phyloP scores from a whole-genome alignment of 805 yeast genomes.

The Ogataea nonfermentans region DNA sequence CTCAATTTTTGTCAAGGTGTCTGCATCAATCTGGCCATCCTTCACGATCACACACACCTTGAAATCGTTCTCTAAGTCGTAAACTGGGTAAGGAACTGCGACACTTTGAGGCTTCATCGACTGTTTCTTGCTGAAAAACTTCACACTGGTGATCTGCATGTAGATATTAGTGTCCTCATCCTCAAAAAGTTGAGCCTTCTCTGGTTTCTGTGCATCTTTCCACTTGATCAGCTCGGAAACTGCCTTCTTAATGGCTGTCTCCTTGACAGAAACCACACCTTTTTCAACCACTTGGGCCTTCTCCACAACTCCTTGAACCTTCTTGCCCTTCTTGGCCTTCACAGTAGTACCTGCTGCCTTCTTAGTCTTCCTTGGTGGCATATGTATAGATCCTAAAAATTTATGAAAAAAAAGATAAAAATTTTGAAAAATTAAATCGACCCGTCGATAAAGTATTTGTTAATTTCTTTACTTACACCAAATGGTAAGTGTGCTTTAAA shows the following conservation, averaged over 20 bases:
- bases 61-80: slow-evolving; percentile 42
- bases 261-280: slow-evolving; percentile 23
- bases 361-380: slow-evolving; percentile 25
- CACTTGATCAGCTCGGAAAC: slow-evolving; percentile 65
- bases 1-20: slow-evolving; percentile 46
- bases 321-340: slow-evolving; percentile 21
- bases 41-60: slow-evolving; percentile 67
- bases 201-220: slow-evolving; percentile 35
- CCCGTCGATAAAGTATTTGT: slow-evolving; percentile 7
- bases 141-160: slow-evolving; percentile 63
- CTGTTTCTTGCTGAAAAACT: slow-evolving; percentile 58
- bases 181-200: slow-evolving; percentile 54
- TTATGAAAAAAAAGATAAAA: slow-evolving; percentile 8
- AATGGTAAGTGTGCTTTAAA: slow-evolving; percentile 6
- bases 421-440: slow-evolving; percentile 5
- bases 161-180: slow-evolving; percentile 54
- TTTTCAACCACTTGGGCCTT: slow-evolving; percentile 47
- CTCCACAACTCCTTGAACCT: slow-evolving; percentile 14
- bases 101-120: slow-evolving; percentile 56
- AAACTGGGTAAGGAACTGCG: slow-evolving; percentile 46
- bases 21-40: slow-evolving; percentile 52
- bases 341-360: slow-evolving; percentile 16
- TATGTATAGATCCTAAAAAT: slow-evolving; percentile 8
- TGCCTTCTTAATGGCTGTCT: slow-evolving; percentile 44
- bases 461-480: neutral